phyloP scores from a whole-genome alignment of 768 basidiomycete species.

The Calocybe cyanea region DNA sequence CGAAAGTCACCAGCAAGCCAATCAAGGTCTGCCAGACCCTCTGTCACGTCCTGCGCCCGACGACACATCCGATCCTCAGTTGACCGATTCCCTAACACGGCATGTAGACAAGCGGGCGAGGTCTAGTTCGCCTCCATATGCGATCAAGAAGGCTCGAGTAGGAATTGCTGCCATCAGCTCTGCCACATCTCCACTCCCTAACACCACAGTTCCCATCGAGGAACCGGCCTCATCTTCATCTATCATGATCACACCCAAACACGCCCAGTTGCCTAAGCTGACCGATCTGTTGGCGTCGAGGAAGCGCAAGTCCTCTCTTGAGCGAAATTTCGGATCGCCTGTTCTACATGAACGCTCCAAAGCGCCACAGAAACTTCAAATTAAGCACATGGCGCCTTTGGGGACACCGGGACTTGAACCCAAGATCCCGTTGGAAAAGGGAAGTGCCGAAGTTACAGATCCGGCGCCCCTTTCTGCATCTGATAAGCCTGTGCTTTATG shows the following conservation, averaged over 20 bases:
- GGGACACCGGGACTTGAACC: no score
- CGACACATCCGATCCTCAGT: slow-evolving; percentile 8
- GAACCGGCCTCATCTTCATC: slow-evolving; percentile 3
- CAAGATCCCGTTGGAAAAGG: background rate
- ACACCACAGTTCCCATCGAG: slow-evolving; percentile 16
- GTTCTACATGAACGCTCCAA: background rate
- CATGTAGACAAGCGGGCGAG: slow-evolving; percentile 13
- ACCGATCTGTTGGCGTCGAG: slow-evolving; percentile 42
- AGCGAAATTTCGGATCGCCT: slow-evolving; percentile 6
- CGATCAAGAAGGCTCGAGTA: slow-evolving; percentile 16
- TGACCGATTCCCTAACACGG: background rate
- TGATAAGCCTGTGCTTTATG: no score
- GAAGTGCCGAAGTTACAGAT: background rate
- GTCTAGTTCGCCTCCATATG: slow-evolving; percentile 13
- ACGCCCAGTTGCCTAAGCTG: slow-evolving; percentile 30
- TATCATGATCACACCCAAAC: slow-evolving; percentile 21
- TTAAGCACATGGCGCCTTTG: background rate
- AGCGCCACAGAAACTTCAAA: background rate
- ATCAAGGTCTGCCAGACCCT: slow-evolving; percentile 3
- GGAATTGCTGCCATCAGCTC: slow-evolving; percentile 4
- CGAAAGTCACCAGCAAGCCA: slow-evolving; percentile 14
- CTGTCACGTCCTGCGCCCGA: slow-evolving; percentile 9
- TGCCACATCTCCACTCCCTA: background rate
- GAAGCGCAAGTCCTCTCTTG: slow-evolving; percentile 26
- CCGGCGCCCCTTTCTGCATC: no score